These are phyloP conservation scores for Tubosaeta sp. DNA, from an alignment of 768 basidiomycete genomes.

Conservation along the genomic window DNA sequence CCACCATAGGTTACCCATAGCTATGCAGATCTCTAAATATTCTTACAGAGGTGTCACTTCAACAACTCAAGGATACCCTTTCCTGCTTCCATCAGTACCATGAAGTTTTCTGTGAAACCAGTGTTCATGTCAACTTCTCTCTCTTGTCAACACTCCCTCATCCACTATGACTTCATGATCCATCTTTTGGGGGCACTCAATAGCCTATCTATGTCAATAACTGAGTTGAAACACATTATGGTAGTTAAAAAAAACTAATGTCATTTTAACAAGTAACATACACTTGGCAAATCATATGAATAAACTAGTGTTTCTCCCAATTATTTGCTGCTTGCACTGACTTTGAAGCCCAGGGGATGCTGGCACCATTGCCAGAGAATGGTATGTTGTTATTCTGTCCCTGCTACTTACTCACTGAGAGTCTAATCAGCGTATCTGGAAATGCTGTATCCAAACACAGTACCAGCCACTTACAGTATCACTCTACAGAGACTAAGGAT, in stretches of 20 bases:
- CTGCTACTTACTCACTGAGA: too few relatives aligned
- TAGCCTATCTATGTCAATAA: constrained; percentile 35
- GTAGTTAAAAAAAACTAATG: constrained; percentile 35
- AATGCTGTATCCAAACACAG: too few relatives aligned
- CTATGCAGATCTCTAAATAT: constrained; percentile 1
- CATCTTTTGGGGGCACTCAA: constrained; percentile 31
- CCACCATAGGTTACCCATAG: background rate
- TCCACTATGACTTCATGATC: constrained; percentile 28
- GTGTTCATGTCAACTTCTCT: constrained; percentile 23
- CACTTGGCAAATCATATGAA: constrained; percentile 15
- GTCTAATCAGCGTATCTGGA: too few relatives aligned
- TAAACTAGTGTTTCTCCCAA: too few relatives aligned
- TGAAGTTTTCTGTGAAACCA: constrained; percentile 13
- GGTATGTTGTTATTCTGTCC: too few relatives aligned
- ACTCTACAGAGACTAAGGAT: too few relatives aligned
- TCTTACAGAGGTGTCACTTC: constrained; percentile 19
- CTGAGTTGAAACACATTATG: constrained; percentile 33
- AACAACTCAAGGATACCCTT: constrained; percentile 16
- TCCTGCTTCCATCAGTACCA: constrained; percentile 20
- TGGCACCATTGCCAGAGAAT: too few relatives aligned
- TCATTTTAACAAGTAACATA: constrained; percentile 20
- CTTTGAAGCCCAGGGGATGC: too few relatives aligned
- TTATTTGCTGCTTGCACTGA: too few relatives aligned
- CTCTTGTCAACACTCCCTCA: constrained; percentile 32
- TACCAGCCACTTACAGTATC: too few relatives aligned